Evolutionary conservation across 2,329 filamentous ascomycete genomes (phyloP).

Genomic region (Zasmidium cellare): DNA sequence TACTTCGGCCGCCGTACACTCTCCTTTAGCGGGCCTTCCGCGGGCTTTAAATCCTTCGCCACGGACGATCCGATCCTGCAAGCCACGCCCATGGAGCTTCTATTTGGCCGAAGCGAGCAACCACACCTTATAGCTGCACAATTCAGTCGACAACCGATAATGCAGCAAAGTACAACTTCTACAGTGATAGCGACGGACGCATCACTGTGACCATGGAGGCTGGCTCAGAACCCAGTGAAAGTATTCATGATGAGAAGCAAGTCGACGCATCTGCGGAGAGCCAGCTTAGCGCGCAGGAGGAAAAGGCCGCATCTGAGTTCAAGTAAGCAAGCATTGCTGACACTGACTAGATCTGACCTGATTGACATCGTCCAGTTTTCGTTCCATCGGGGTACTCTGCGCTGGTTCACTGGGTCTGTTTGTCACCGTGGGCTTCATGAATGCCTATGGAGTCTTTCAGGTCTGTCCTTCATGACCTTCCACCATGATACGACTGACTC

Average conservation of each 20-base stretch:
- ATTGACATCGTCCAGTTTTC: slow-evolving; percentile 1
- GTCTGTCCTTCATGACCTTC: neutral
- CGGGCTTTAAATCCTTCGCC: neutral
- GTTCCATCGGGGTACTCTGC: slow-evolving; percentile 18
- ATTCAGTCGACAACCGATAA: too few relatives aligned
- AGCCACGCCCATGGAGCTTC: neutral
- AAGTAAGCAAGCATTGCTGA: neutral
- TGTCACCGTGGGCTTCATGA: slow-evolving; percentile 29
- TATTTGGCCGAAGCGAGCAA: too few relatives aligned
- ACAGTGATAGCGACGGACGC: too few relatives aligned
- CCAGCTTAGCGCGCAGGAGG: neutral
- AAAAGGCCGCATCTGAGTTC: slow-evolving; percentile 1
- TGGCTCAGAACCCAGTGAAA: neutral
- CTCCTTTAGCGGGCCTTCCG: neutral
- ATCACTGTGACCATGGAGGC: neutral
- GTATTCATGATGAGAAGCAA: neutral
- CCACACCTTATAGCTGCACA: too few relatives aligned
- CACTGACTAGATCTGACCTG: neutral
- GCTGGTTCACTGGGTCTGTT: slow-evolving; percentile 24
- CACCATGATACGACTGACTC: neutral
- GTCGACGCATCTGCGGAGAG: neutral
- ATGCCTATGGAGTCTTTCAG: slow-evolving; percentile 30
- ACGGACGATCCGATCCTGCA: neutral
- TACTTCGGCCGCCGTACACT: neutral
- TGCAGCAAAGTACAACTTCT: too few relatives aligned